phyloP scores from a whole-genome alignment of 2,329 filamentous ascomycete genomes.

The Phialophora tarda region DNA sequence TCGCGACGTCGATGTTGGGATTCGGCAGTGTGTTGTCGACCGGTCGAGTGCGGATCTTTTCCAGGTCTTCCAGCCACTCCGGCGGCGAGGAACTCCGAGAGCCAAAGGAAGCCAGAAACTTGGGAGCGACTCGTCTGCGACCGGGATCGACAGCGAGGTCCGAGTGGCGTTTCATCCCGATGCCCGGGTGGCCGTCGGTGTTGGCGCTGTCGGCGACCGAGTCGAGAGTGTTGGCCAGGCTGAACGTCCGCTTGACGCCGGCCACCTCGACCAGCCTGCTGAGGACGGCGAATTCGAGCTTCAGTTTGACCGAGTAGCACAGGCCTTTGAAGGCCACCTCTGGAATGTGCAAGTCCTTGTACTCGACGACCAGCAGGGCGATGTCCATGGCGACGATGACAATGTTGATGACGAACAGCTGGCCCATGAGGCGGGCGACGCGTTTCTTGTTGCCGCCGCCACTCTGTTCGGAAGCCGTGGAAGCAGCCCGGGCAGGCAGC shows the following conservation, averaged over 20 bases:
- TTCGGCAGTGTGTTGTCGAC: slow-evolving; percentile 5
- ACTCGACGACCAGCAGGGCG: slow-evolving; percentile 52
- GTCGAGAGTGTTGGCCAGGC: slow-evolving; percentile 8
- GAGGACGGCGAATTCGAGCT: slow-evolving; percentile 57
- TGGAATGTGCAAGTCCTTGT: slow-evolving; percentile 51
- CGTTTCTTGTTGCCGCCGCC: slow-evolving; percentile 42
- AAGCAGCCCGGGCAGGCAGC: neutral
- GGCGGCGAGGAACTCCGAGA: slow-evolving; percentile 11
- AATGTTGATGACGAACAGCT: slow-evolving; percentile 56
- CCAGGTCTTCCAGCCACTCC: slow-evolving; percentile 21
- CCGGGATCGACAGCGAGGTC: slow-evolving; percentile 10
- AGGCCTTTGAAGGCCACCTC: slow-evolving; percentile 55
- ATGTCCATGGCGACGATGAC: slow-evolving; percentile 55
- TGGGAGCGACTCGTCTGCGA: neutral
- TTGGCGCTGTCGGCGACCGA: neutral
- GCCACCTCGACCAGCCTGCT: slow-evolving; percentile 48
- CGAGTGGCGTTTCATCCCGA: neutral
- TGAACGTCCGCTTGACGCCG: slow-evolving; percentile 9
- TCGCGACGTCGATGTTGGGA: slow-evolving; percentile 12
- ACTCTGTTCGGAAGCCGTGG: slow-evolving; percentile 40
- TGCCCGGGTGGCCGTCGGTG: slow-evolving; percentile 5
- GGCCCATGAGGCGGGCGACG: slow-evolving; percentile 54
- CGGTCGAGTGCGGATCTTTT: slow-evolving; percentile 15
- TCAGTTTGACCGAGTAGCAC: slow-evolving; percentile 56
- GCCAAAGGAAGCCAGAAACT: neutral